Percentiles rank a stretch among this genome's conserved stretches.
Evolutionary conservation across 805 yeast genomes (phyloP).

Genomic region (Blastobotrys chiropterorum): DNA sequence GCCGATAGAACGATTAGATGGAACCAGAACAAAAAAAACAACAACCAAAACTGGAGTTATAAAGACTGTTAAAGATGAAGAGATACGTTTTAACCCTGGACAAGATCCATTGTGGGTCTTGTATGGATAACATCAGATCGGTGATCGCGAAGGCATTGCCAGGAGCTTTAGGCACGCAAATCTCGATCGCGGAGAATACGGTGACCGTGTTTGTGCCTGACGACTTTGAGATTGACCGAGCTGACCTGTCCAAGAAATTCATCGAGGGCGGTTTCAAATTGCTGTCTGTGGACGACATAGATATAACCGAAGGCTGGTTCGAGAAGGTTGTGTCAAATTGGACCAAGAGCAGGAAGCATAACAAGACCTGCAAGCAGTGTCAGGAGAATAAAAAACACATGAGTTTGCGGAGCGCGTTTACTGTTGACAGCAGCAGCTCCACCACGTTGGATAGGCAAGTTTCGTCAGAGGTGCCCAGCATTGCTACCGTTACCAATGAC

Average conservation of each 20-base stretch:
- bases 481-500: slow-evolving; percentile 20
- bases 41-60: background rate
- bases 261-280: slow-evolving; percentile 24
- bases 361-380: slow-evolving; percentile 14
- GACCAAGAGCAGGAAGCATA: slow-evolving; percentile 11
- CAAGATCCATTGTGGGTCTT: slow-evolving; percentile 53
- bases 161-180: slow-evolving; percentile 12
- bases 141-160: slow-evolving; percentile 26
- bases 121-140: slow-evolving; percentile 37
- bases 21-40: background rate
- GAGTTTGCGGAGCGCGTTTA: background rate
- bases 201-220: slow-evolving; percentile 25
- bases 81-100: slow-evolving; percentile 26
- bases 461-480: slow-evolving; percentile 14
- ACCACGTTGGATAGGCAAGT: slow-evolving; percentile 4
- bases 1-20: background rate
- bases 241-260: slow-evolving; percentile 15
- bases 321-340: slow-evolving; percentile 1
- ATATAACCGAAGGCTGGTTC: background rate
- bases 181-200: slow-evolving; percentile 24
- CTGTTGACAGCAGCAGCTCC: background rate
- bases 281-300: slow-evolving; percentile 10
- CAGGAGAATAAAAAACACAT: slow-evolving; percentile 14
- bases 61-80: slow-evolving; percentile 5
- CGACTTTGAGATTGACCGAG: slow-evolving; percentile 11